A percentile compares a stretch with the other conserved stretches of the same genome.
Evolutionary conservation across 495 filamentous ascomycete genomes (phyloP).

Genomic region (Aspergillus nanangensis): DNA sequence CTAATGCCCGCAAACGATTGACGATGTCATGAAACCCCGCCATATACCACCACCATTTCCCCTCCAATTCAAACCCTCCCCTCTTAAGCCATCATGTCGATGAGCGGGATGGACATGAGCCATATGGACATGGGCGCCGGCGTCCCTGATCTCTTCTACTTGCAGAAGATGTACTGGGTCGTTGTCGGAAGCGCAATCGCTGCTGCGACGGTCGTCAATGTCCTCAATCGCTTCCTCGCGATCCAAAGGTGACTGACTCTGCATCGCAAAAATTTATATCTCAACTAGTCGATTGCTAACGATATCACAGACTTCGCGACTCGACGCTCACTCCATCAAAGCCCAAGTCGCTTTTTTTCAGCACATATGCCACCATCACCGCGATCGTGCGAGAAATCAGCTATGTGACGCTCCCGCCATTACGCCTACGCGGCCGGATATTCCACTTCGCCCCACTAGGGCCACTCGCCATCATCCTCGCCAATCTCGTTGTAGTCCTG

Average conservation of each 20-base stretch:
- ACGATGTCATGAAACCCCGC: constrained; percentile 4
- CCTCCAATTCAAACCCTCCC: background rate
- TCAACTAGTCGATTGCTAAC: background rate
- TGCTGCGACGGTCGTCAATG: constrained; percentile 45
- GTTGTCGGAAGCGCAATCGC: constrained; percentile 53
- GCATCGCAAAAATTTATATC: background rate
- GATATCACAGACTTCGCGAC: constrained; percentile 20
- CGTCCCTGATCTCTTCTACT: constrained; percentile 36
- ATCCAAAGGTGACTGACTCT: constrained; percentile 39
- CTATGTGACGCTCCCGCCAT: constrained; percentile 54
- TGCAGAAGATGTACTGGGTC: constrained; percentile 58
- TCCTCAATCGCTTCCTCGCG: constrained; percentile 40
- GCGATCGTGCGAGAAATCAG: constrained; percentile 63
- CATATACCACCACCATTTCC: background rate
- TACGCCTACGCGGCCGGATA: constrained; percentile 39
- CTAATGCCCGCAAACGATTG: too few species aligned
- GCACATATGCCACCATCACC: constrained; percentile 60
- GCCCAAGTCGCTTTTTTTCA: constrained; percentile 53
- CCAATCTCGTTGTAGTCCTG: constrained; percentile 34
- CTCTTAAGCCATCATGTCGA: constrained; percentile 3
- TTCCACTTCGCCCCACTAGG: constrained; percentile 48
- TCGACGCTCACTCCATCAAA: constrained; percentile 51
- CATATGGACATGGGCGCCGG: constrained; percentile 45
- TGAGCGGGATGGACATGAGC: constrained; percentile 21
- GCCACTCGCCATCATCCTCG: constrained; percentile 29